Percentiles rank a stretch among this genome's conserved stretches.
Evolutionary conservation across 2,329 filamentous ascomycete species (phyloP).

Genomic region (Stagonosporopsis rhizophila): DNA sequence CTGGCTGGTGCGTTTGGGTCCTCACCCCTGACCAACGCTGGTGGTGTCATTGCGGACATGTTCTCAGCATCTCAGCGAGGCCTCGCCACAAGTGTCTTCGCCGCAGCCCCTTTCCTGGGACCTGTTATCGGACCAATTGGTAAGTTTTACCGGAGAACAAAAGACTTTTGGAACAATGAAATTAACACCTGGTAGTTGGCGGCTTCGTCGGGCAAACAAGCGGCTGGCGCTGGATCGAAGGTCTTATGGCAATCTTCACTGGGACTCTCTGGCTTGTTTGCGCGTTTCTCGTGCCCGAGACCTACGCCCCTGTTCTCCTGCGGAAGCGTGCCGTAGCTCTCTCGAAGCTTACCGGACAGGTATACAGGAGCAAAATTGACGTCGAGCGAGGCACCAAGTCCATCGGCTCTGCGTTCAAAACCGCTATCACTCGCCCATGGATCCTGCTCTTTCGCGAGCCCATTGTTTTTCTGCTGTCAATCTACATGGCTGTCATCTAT

Average conservation of each 20-base stretch:
- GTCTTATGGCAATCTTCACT: constrained; percentile 63
- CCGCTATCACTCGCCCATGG: constrained; percentile 36
- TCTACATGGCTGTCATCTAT: constrained; percentile 47
- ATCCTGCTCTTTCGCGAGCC: constrained; percentile 31
- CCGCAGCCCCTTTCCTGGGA: constrained; percentile 56
- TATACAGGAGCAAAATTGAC: constrained; percentile 57
- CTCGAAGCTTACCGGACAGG: constrained; percentile 64
- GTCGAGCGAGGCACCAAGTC: constrained; percentile 13
- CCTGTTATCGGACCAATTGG: constrained; percentile 56
- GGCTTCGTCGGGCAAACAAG: constrained; percentile 21
- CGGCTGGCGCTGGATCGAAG: constrained; percentile 38
- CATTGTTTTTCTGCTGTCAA: constrained; percentile 27
- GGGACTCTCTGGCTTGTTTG: constrained; percentile 45
- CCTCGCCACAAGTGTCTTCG: constrained; percentile 55
- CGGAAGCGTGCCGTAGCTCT: constrained; percentile 66
- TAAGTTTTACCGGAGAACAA: not conserved
- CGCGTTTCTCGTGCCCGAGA: constrained; percentile 61
- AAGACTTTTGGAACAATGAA: not conserved
- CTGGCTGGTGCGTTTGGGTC: constrained; percentile 54
- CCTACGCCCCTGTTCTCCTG: constrained; percentile 66
- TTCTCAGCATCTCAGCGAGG: constrained; percentile 47
- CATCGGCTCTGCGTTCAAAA: constrained; percentile 3
- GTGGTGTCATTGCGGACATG: constrained; percentile 43
- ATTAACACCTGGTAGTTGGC: constrained; percentile 46
- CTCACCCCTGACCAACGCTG: constrained; percentile 54